Evolutionary conservation across 345 rosid genomes (phyloP).

Genomic region (Eucalyptus curtisii): DNA sequence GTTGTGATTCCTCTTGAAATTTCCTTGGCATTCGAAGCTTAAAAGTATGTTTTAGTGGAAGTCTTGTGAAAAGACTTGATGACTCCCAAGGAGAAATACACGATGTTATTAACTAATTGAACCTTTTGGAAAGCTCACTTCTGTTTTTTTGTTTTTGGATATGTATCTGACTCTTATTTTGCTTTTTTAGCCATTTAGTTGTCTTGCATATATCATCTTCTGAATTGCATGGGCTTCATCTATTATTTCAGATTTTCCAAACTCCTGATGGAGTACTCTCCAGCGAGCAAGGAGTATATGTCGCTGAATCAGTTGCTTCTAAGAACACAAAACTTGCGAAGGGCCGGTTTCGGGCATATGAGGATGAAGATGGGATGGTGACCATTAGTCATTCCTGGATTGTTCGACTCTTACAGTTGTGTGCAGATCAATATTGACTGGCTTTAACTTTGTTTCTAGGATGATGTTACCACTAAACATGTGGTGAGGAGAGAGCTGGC

Average conservation of each 20-base stretch:
- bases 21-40: neutral
- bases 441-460: slow-evolving; percentile 16
- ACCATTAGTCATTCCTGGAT: neutral
- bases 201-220: neutral
- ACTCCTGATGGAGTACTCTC: slow-evolving; percentile 93
- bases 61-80: neutral
- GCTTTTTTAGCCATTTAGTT: neutral
- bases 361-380: slow-evolving; percentile 30
- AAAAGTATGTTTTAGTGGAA: neutral
- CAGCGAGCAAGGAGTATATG: slow-evolving; percentile 78
- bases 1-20: neutral
- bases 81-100: neutral
- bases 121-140: neutral
- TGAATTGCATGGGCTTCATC: neutral
- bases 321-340: slow-evolving; percentile 54
- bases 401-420: neutral
- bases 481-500: slow-evolving; percentile 51
- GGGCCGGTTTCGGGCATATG: slow-evolving; percentile 45
- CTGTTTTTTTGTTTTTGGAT: neutral
- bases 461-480: slow-evolving; percentile 31
- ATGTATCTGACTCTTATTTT: neutral
- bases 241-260: slow-evolving; percentile 48
- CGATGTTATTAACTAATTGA: neutral
- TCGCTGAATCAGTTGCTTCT: slow-evolving; percentile 60
- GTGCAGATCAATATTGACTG: neutral